A percentile compares a stretch with the other conserved stretches of the same genome.
Evolutionary conservation across 1,139 yeast genomes (phyloP).

Genomic region (Insectozyma bohioensis): DNA sequence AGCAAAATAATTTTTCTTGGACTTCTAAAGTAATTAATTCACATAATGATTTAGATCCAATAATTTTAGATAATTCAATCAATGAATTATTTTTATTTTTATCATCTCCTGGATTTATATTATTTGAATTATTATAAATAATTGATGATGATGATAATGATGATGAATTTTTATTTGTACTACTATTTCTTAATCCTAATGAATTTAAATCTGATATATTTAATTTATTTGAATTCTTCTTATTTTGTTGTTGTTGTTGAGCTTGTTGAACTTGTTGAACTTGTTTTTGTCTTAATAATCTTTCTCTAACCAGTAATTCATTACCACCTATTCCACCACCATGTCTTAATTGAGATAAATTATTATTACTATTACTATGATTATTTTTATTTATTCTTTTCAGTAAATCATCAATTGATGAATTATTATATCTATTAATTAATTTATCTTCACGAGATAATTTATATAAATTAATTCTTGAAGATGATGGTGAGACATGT

Average conservation of each 20-base stretch:
- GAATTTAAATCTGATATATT: too few relatives aligned
- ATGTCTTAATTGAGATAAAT: too few relatives aligned
- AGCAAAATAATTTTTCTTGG: constrained; percentile 16
- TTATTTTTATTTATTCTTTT: neutral
- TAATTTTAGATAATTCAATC: constrained; percentile 10
- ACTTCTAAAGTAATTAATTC: constrained; percentile 21
- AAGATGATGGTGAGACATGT: too few relatives aligned
- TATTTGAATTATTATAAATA: too few relatives aligned
- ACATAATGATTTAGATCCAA: constrained; percentile 17
- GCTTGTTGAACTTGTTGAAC: neutral
- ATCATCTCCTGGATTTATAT: constrained; percentile 4
- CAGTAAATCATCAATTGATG: neutral
- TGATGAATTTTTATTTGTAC: too few relatives aligned
- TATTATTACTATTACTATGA: too few relatives aligned
- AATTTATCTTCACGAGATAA: too few relatives aligned
- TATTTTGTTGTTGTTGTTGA: neutral
- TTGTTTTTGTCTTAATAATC: neutral
- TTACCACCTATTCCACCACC: too few relatives aligned
- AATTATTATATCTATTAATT: too few relatives aligned
- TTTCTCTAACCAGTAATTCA: neutral
- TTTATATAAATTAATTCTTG: too few relatives aligned
- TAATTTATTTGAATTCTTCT: neutral
- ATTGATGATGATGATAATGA: too few relatives aligned
- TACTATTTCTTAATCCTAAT: too few relatives aligned
- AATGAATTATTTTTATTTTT: constrained; percentile 8